Percentiles rank a stretch among this genome's conserved stretches.
phyloP scores from a whole-genome alignment of 352 stramenopile genomes.

The Discostella stelligera region DNA sequence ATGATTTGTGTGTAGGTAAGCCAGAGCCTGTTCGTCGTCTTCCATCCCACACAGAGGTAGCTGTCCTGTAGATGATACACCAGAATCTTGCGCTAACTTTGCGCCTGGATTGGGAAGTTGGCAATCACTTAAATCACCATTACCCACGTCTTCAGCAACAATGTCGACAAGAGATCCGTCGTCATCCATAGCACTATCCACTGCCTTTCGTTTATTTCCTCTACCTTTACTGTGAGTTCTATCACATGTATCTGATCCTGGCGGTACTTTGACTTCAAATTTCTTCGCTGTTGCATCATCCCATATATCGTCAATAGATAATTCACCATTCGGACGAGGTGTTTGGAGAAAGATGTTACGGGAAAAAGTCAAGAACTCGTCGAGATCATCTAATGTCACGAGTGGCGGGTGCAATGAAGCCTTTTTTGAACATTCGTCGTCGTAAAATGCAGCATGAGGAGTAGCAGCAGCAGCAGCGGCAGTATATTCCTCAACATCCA shows the following conservation, averaged over 20 bases:
- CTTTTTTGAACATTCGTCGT: background rate
- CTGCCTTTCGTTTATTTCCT: slow-evolving; percentile 41
- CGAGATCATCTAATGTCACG: slow-evolving; percentile 19
- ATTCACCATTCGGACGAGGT: slow-evolving; percentile 36
- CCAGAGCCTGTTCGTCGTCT: slow-evolving; percentile 50
- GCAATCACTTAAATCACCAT: slow-evolving; percentile 5
- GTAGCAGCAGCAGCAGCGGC: background rate
- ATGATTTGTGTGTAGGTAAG: slow-evolving; percentile 42
- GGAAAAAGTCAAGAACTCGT: slow-evolving; percentile 44
- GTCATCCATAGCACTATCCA: slow-evolving; percentile 18
- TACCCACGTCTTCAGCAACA: background rate
- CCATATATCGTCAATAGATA: slow-evolving; percentile 54
- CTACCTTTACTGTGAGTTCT: slow-evolving; percentile 2
- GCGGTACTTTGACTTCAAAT: slow-evolving; percentile 18
- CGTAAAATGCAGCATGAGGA: background rate
- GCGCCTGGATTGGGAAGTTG: slow-evolving; percentile 1
- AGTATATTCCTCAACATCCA: background rate
- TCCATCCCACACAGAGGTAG: slow-evolving; percentile 52
- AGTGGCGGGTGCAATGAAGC: background rate
- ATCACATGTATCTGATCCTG: background rate
- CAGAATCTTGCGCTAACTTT: slow-evolving; percentile 6
- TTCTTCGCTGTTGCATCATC: slow-evolving; percentile 39
- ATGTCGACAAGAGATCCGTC: slow-evolving; percentile 5
- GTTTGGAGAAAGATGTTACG: slow-evolving; percentile 54
- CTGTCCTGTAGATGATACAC: background rate